Base-by-base conservation (phyloP, 2,329 filamentous ascomycete species). In the Didymella exigua region DNA sequence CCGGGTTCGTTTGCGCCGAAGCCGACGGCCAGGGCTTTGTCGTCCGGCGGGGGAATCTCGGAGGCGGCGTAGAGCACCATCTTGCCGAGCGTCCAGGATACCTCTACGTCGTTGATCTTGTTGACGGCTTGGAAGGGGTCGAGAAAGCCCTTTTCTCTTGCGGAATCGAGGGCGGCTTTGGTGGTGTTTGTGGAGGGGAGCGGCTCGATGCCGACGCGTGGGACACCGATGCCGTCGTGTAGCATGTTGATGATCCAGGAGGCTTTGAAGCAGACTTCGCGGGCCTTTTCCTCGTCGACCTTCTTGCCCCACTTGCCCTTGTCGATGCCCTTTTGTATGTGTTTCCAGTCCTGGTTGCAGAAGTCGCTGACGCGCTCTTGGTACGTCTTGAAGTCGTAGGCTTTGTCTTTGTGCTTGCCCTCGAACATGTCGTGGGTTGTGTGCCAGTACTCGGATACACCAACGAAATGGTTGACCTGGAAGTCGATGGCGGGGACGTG, bases 401-500 rank as follows among this genome's bases (percentile, higher is more conserved):
- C 86, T 62, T 90, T 88, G 63, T 87, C 84, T 24, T 90, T 88
- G 60, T 90, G 86, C 4, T 86, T 86, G 79, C 86, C 84, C 56
- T 89, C 85, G 62, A 99, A 98, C 2, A 98, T 88, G 49, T 95
- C 92, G 67, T 99, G 95, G 0, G 95, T 99, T 0, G 93, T 96
- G 74, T 99, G 95, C 93, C 95, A 99, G 76, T 96, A 99, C 72
- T 99, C 95, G 1, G 93, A 98, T 3, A 99, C 93, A 10, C 95
- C 95, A 24, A 99, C 88, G 68, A 99, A 99, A 73, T 97, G 96
- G 67, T 99, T 99, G 30, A 98, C 88, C 59, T 95, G 89, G 69
- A 98, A 99, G 72, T 99, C 95, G 61, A 99, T 97, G 3, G 91
- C 90, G 1, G 95, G 95, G 1, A 95, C 92, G 71, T 98, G 92